These are phyloP conservation scores for Trichoderma sp. DNA, from an alignment of 2,329 filamentous ascomycete species.

Conservation along the genomic window DNA sequence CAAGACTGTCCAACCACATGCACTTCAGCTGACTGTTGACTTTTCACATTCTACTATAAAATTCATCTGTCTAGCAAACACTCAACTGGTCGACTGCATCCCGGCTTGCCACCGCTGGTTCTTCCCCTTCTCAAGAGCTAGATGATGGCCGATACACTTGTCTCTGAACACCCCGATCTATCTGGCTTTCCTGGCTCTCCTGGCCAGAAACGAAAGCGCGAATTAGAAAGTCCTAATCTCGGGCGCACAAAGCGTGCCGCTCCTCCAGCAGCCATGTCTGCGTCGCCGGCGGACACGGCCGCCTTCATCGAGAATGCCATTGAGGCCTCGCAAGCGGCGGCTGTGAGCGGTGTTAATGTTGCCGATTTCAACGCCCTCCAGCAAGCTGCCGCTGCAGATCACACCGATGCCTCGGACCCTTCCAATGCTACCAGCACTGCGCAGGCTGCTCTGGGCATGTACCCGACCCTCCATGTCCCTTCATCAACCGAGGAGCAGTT, in stretches of 20 bases:
- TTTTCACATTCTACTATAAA: background rate
- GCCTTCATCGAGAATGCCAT: slow-evolving; percentile 58
- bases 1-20: background rate
- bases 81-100: background rate
- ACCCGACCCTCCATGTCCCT: slow-evolving; percentile 60
- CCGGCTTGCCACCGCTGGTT: background rate
- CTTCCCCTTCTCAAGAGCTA: background rate
- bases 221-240: slow-evolving; percentile 51
- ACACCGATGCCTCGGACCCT: slow-evolving; percentile 51
- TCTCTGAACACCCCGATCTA: slow-evolving; percentile 51
- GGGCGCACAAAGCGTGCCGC: slow-evolving; percentile 53
- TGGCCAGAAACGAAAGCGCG: slow-evolving; percentile 58
- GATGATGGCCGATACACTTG: slow-evolving; percentile 50
- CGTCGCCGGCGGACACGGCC: slow-evolving; percentile 45
- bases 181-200: slow-evolving; percentile 45
- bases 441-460: slow-evolving; percentile 61
- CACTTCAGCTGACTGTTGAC: slow-evolving; percentile 4
- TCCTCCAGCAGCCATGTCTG: slow-evolving; percentile 48
- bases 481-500: slow-evolving; percentile 61
- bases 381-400: slow-evolving; percentile 51
- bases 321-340: slow-evolving; percentile 43
- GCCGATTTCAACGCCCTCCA: slow-evolving; percentile 60
- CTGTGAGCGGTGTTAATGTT: slow-evolving; percentile 46
- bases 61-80: background rate
- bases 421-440: slow-evolving; percentile 60